phyloP scores from a whole-genome alignment of 2,329 filamentous ascomycete genomes.

The Elsinoe arachidis region DNA sequence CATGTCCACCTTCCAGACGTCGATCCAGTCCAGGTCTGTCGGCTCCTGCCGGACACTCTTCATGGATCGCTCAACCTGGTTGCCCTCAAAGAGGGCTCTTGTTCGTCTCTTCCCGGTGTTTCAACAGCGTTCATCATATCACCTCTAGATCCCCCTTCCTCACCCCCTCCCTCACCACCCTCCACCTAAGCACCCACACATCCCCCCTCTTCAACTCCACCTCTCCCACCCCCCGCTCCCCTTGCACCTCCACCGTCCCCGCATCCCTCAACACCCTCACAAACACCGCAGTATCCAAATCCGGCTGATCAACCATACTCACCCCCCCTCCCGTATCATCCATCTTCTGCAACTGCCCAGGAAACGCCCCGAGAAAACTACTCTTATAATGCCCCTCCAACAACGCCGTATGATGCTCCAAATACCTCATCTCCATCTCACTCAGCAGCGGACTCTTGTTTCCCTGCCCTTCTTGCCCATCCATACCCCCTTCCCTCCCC shows the following conservation, averaged over 20 bases:
- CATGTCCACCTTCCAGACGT: not conserved
- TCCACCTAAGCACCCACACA: slow-evolving; percentile 52
- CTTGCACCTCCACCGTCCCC: slow-evolving; percentile 48
- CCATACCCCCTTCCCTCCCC: not conserved
- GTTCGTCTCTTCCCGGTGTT: too few relatives aligned
- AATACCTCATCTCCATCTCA: slow-evolving; percentile 67
- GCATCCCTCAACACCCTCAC: slow-evolving; percentile 59
- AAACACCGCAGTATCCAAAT: slow-evolving; percentile 77
- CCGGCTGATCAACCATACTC: slow-evolving; percentile 85
- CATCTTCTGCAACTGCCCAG: slow-evolving; percentile 66
- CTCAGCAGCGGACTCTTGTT: slow-evolving; percentile 36
- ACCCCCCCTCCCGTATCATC: slow-evolving; percentile 86
- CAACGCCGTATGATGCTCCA: slow-evolving; percentile 74
- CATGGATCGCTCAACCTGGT: too few relatives aligned
- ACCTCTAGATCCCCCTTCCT: slow-evolving; percentile 66
- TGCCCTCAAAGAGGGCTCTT: too few relatives aligned
- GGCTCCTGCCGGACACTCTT: too few relatives aligned
- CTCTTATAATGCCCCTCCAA: slow-evolving; percentile 76
- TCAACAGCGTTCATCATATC: slow-evolving; percentile 28
- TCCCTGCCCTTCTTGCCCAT: not conserved
- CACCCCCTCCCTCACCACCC: slow-evolving; percentile 53
- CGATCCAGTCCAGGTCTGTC: too few relatives aligned
- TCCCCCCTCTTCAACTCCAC: slow-evolving; percentile 42
- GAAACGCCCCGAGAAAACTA: slow-evolving; percentile 79
- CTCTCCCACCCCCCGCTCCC: slow-evolving; percentile 45